Percentiles rank a stretch among this genome's conserved stretches.
Evolutionary conservation across 148 eudicot genomes (phyloP).

Genomic region (Vaccinium myrtillus): DNA sequence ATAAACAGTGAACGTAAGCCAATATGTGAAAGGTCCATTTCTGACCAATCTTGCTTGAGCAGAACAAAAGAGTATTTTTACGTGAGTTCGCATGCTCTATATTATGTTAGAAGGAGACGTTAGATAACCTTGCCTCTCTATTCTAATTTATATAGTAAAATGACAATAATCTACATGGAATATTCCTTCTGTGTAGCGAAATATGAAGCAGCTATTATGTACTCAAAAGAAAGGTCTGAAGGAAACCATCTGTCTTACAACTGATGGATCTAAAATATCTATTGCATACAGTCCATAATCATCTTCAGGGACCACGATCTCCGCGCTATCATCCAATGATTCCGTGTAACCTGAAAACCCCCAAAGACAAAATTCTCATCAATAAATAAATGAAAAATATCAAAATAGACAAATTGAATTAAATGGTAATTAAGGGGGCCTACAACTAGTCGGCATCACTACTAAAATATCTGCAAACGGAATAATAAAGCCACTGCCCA

Average conservation of each 20-base stretch:
- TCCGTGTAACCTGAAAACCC: conserved; percentile 75
- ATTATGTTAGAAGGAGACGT: not conserved
- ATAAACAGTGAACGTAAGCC: too few relatives aligned
- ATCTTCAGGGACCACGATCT: conserved; percentile 80
- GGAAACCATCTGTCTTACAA: conserved; percentile 43
- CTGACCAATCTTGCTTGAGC: too few relatives aligned
- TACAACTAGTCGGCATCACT: not conserved
- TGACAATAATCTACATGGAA: not conserved
- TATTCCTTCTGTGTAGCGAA: not conserved
- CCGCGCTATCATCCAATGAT: conserved; percentile 59
- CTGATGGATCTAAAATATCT: conserved; percentile 90
- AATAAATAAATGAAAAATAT: conserved; percentile 7
- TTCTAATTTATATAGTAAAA: not conserved
- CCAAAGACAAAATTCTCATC: not conserved
- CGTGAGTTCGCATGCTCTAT: too few relatives aligned
- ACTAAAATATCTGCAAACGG: not conserved
- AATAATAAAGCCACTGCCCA: not conserved
- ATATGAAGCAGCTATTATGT: conserved; percentile 1
- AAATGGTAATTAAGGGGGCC: not conserved
- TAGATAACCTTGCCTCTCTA: not conserved
- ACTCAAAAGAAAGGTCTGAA: not conserved
- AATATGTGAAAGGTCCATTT: too few relatives aligned
- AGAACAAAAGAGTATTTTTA: too few relatives aligned
- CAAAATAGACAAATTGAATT: not conserved
- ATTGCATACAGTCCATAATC: conserved; percentile 92